phyloP scores from a whole-genome alignment of 2,329 filamentous ascomycete genomes.

The Chaetomium globosum region DNA sequence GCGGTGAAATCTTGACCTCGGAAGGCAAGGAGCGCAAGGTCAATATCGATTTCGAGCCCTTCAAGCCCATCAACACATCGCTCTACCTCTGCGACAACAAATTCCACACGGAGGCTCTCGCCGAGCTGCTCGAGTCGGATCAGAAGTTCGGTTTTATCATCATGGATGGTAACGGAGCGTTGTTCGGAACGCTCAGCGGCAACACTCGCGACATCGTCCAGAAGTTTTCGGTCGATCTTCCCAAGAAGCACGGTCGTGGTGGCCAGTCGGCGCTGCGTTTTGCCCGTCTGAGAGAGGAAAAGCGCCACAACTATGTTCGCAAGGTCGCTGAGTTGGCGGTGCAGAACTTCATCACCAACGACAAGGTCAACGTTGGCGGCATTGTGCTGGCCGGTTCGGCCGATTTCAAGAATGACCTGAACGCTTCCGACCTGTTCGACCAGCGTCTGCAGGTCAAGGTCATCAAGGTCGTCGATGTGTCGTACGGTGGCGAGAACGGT shows the following conservation, averaged over 20 bases:
- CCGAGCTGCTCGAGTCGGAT: slow-evolving; percentile 95
- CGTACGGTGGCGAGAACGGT: slow-evolving; percentile 97
- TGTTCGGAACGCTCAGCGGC: slow-evolving; percentile 94
- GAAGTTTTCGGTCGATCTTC: slow-evolving; percentile 97
- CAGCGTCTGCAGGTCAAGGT: slow-evolving; percentile 88
- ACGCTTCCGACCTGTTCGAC: slow-evolving; percentile 97
- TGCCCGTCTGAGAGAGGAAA: slow-evolving; percentile 97
- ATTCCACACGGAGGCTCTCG: slow-evolving; percentile 96
- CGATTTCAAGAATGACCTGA: slow-evolving; percentile 99
- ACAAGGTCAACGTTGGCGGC: slow-evolving; percentile 97
- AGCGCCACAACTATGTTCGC: slow-evolving; percentile 99
- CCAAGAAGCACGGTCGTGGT: slow-evolving; percentile 99
- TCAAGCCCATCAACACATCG: slow-evolving; percentile 99
- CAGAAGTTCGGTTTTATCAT: slow-evolving; percentile 99
- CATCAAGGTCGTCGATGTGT: slow-evolving; percentile 99
- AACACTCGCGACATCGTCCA: slow-evolving; percentile 96
- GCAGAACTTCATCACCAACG: slow-evolving; percentile 97
- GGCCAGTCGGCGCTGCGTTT: slow-evolving; percentile 99
- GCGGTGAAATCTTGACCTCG: slow-evolving; percentile 98
- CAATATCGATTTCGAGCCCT: slow-evolving; percentile 99
- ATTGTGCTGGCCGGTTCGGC: slow-evolving; percentile 94
- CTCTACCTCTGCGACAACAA: slow-evolving; percentile 99
- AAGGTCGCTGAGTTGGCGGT: slow-evolving; percentile 98
- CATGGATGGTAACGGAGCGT: slow-evolving; percentile 98
- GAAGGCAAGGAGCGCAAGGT: slow-evolving; percentile 99